Evolutionary conservation across 805 yeast species (phyloP).

Genomic region (Pichia kluyveri): DNA sequence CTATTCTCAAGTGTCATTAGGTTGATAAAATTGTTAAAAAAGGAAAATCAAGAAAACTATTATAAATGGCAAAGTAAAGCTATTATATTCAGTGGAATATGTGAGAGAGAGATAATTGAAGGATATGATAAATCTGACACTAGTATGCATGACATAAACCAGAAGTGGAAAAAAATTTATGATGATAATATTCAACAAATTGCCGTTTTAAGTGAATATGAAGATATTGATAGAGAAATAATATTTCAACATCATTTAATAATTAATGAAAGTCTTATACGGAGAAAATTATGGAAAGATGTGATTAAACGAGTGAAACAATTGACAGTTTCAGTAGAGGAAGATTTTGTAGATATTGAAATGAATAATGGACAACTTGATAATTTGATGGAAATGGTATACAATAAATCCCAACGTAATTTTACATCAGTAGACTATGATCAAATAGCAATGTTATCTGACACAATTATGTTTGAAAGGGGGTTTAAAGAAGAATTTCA

Average conservation of each 20-base stretch:
- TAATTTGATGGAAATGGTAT: not conserved
- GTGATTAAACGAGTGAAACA: not conserved
- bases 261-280: constrained; percentile 1
- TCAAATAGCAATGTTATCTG: not conserved
- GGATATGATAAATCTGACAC: not conserved
- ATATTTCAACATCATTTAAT: constrained; percentile 2
- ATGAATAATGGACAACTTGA: not conserved
- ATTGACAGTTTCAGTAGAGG: not conserved
- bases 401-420: not conserved
- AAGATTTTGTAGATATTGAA: not conserved
- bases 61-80: constrained; percentile 7
- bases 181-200: not conserved
- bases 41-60: not conserved
- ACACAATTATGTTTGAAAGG: constrained; percentile 1
- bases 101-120: not conserved
- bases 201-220: too few species aligned
- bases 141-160: not conserved
- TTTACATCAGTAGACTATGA: not conserved
- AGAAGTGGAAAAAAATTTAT: not conserved
- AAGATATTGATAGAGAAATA: not conserved
- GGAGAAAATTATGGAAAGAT: not conserved
- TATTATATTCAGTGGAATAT: constrained; percentile 2
- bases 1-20: constrained; percentile 4
- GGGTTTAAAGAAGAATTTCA: not conserved
- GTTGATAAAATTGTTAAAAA: not conserved